Evolutionary conservation across 768 basidiomycete species (phyloP).

Genomic region (Boletus rubropictus): DNA sequence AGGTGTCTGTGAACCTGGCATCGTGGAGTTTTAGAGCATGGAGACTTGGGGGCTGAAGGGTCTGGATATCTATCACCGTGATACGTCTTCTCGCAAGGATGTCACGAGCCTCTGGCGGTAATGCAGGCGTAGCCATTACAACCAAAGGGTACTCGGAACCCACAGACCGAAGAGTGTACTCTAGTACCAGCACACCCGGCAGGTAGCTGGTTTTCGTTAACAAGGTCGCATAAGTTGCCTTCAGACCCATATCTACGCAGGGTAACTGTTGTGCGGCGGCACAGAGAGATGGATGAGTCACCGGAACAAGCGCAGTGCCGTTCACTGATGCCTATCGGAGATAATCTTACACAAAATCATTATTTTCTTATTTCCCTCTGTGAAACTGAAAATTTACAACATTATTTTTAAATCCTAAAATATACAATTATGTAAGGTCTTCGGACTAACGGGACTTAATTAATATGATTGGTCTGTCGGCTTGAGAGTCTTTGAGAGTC

Average conservation of each 20-base stretch:
- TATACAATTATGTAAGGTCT: no score
- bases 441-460: no score
- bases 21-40: constrained; percentile 35
- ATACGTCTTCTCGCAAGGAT: constrained; percentile 53
- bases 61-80: constrained; percentile 50
- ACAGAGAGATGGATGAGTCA: no score
- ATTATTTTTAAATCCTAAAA: no score
- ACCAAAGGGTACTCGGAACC: constrained; percentile 69
- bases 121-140: constrained; percentile 62
- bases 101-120: constrained; percentile 46
- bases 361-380: no score
- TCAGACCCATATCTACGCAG: constrained; percentile 28
- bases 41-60: constrained; percentile 46
- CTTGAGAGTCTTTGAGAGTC: no score
- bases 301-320: no score
- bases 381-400: no score
- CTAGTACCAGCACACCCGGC: constrained; percentile 50
- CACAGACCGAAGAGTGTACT: constrained; percentile 46
- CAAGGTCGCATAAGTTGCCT: constrained; percentile 68
- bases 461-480: no score
- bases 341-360: no score
- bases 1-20: constrained; percentile 54
- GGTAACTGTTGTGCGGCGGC: neutral
- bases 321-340: no score
- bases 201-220: constrained; percentile 63